Percentiles rank a stretch among this genome's conserved stretches.
Conservation (phyloP, 2,329 filamentous ascomycete species). For the Colletotrichum noveboracense region DNA sequence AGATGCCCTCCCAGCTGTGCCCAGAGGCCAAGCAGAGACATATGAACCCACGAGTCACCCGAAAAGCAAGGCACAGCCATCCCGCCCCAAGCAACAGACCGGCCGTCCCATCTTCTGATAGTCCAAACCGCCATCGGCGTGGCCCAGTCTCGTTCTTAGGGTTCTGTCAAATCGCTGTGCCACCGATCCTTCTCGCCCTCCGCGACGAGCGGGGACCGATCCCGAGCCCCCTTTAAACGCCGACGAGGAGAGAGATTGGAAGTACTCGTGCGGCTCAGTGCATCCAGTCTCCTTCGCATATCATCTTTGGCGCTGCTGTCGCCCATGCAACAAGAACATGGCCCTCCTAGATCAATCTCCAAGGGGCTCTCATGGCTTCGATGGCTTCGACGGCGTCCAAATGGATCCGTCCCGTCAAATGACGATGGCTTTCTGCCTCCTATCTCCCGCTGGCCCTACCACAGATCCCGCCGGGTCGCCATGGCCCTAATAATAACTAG, state of each 20-base stretch:
- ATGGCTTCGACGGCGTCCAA: neutral
- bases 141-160: neutral
- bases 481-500: neutral
- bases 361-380: neutral
- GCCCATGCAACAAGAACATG: neutral
- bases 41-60: neutral
- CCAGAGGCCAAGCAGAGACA: neutral
- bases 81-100: neutral
- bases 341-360: neutral
- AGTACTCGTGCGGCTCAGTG: neutral
- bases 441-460: neutral
- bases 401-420: neutral
- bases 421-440: neutral
- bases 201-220: neutral
- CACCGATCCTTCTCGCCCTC: neutral
- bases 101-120: conserved; percentile 4
- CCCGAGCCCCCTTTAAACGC: neutral
- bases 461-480: conserved; percentile 3
- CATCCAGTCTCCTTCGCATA: neutral
- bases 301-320: neutral
- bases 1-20: neutral
- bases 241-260: neutral
- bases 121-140: conserved; percentile 5
- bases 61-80: neutral
- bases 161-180: neutral